Conservation (phyloP, 352 stramenopile species). For the Phytophthora aleatoria region DNA sequence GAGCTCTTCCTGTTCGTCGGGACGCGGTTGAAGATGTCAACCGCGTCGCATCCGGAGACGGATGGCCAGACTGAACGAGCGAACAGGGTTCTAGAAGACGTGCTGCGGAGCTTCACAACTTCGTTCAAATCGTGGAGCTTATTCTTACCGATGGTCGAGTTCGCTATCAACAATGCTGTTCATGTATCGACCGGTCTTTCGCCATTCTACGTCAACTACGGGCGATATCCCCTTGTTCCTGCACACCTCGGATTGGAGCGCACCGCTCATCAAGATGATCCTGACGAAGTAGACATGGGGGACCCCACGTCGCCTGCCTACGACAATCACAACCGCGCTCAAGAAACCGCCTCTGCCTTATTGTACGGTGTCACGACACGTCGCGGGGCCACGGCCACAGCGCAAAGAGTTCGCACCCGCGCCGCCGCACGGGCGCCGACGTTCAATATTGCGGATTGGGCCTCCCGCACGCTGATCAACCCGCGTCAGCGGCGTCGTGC, state of each 20-base stretch:
- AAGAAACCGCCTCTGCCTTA: not conserved
- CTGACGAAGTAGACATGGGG: no score
- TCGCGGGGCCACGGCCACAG: not conserved
- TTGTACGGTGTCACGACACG: not conserved
- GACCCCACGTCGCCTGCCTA: no score
- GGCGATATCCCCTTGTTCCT: conserved; percentile 1
- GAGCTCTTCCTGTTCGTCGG: conserved; percentile 9
- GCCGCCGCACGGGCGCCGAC: not conserved
- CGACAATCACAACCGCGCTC: not conserved
- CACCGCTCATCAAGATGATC: not conserved
- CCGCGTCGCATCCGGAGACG: conserved; percentile 2
- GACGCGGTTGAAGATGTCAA: not conserved
- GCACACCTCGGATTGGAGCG: not conserved
- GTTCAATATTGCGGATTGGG: not conserved
- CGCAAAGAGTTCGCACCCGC: not conserved
- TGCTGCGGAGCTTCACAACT: not conserved
- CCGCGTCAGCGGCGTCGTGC: no score
- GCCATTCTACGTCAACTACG: no score
- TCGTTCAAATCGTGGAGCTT: conserved; percentile 1
- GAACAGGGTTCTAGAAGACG: not conserved
- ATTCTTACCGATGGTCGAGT: conserved; percentile 5
- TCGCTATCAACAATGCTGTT: not conserved
- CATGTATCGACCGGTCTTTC: not conserved
- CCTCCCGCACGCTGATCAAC: not conserved
- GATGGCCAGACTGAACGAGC: conserved; percentile 1